A percentile compares a stretch with the other conserved stretches of the same genome.
Conservation (phyloP, 768 basidiomycete species). For the Pleurotus djamor region DNA sequence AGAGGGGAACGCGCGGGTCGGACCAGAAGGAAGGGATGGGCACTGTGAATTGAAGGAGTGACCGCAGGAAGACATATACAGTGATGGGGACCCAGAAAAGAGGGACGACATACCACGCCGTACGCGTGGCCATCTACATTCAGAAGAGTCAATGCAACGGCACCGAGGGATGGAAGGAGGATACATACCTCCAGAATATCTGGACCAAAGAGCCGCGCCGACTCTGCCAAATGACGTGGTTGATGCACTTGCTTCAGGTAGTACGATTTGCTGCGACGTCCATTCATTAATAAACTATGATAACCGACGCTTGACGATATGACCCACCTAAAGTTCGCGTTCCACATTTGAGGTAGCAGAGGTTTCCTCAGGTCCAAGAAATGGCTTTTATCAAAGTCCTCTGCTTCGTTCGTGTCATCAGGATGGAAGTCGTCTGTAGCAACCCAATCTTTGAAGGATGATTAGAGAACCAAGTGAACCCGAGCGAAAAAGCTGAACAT, state of each 20-base stretch:
- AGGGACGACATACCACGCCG: slow-evolving; percentile 94
- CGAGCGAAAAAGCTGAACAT: slow-evolving; percentile 20
- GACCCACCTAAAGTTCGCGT: slow-evolving; percentile 75
- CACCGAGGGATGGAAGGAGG: no score
- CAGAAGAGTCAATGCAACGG: no score
- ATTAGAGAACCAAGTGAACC: background rate
- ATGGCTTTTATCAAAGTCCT: slow-evolving; percentile 85
- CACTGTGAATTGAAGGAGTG: slow-evolving; percentile 77
- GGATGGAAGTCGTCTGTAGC: slow-evolving; percentile 89
- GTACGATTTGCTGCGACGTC: slow-evolving; percentile 72
- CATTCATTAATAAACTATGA: no score
- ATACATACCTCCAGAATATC: slow-evolving; percentile 68
- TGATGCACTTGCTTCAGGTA: slow-evolving; percentile 97
- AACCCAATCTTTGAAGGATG: slow-evolving; percentile 70
- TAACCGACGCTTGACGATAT: no score
- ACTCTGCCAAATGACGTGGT: slow-evolving; percentile 81
- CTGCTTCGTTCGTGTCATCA: slow-evolving; percentile 77
- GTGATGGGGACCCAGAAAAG: slow-evolving; percentile 89
- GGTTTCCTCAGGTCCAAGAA: slow-evolving; percentile 92
- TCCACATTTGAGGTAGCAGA: slow-evolving; percentile 83
- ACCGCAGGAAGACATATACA: slow-evolving; percentile 74
- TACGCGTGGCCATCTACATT: slow-evolving; percentile 71
- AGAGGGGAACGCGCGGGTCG: slow-evolving; percentile 55
- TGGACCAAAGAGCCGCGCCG: slow-evolving; percentile 86
- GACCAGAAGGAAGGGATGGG: slow-evolving; percentile 63